Conservation (phyloP, 2,329 filamentous ascomycete species). For the Hawksworthiomyces lignivorus region DNA sequence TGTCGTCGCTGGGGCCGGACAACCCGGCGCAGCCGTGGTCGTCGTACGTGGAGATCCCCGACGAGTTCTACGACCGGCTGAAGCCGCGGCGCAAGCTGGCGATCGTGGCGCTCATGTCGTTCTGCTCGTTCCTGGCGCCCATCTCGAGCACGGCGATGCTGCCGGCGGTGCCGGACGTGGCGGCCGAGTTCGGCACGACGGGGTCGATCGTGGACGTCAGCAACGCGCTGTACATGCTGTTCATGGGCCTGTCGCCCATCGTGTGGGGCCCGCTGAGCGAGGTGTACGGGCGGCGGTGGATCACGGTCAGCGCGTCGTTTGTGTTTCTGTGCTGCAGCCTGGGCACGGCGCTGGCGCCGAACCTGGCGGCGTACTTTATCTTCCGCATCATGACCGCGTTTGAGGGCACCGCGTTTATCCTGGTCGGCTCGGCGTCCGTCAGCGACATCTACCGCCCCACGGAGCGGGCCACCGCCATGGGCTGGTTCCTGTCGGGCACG, state of each 20-base stretch:
- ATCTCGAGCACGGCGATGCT: slow-evolving; percentile 59
- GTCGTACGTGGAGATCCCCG: slow-evolving; percentile 32
- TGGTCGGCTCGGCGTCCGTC: slow-evolving; percentile 58
- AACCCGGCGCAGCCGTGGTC: slow-evolving; percentile 20
- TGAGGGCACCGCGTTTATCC: slow-evolving; percentile 60
- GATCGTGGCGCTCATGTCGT: slow-evolving; percentile 63
- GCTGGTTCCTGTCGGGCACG: slow-evolving; percentile 59
- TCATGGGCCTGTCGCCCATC: slow-evolving; percentile 59
- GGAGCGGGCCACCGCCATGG: slow-evolving; percentile 57
- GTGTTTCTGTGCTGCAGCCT: slow-evolving; percentile 58
- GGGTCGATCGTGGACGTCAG: slow-evolving; percentile 58
- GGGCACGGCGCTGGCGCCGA: slow-evolving; percentile 59
- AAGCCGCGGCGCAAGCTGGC: slow-evolving; percentile 52
- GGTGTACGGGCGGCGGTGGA: slow-evolving; percentile 47
- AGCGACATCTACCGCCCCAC: slow-evolving; percentile 50
- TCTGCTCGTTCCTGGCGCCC: slow-evolving; percentile 69
- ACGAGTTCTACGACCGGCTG: slow-evolving; percentile 59
- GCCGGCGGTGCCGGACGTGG: slow-evolving; percentile 59
- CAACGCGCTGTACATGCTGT: slow-evolving; percentile 63
- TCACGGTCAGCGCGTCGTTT: slow-evolving; percentile 45
- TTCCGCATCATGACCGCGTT: slow-evolving; percentile 64
- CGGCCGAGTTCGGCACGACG: slow-evolving; percentile 48
- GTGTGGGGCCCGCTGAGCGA: slow-evolving; percentile 61
- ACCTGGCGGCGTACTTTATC: slow-evolving; percentile 57
- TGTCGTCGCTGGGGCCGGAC: slow-evolving; percentile 21